These are phyloP conservation scores for Trichophaea hybrida DNA, from an alignment of 2,329 filamentous ascomycete genomes.

Conservation along the genomic window DNA sequence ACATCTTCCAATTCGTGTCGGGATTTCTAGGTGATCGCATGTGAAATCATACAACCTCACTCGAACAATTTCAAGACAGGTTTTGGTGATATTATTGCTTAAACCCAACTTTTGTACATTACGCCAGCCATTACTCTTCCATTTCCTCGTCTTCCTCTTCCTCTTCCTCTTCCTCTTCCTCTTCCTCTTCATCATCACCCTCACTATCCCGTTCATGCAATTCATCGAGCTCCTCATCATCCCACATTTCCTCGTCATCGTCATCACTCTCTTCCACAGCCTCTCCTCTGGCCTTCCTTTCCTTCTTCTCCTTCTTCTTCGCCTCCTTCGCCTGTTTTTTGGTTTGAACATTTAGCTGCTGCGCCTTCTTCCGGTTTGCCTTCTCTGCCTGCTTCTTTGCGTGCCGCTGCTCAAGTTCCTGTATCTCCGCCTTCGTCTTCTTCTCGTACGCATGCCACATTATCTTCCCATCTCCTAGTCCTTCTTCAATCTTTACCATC, in stretches of 20 bases:
- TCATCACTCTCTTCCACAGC: conserved; percentile 38
- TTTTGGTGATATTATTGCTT: background rate
- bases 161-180: conserved; percentile 30
- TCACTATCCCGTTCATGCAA: conserved; percentile 26
- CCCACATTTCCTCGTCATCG: conserved; percentile 36
- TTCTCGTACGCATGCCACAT: conserved; percentile 96
- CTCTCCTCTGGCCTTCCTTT: conserved; percentile 33
- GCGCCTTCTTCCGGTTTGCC: conserved; percentile 63
- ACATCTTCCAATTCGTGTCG: no score
- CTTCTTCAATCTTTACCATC: conserved; percentile 92
- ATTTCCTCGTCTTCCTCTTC: background rate
- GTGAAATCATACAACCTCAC: background rate
- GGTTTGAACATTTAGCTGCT: conserved; percentile 79
- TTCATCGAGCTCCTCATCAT: conserved; percentile 29
- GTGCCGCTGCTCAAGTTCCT: conserved; percentile 70
- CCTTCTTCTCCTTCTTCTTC: conserved; percentile 34
- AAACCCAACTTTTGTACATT: conserved; percentile 1
- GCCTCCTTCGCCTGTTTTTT: conserved; percentile 54
- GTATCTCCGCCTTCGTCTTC: conserved; percentile 65
- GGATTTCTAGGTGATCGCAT: no score
- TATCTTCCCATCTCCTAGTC: conserved; percentile 72
- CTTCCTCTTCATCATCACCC: conserved; percentile 33
- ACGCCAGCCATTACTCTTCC: background rate
- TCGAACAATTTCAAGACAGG: background rate
- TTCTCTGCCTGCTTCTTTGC: conserved; percentile 64